These are phyloP conservation scores for Hawksworthiomyces lignivorus DNA, from an alignment of 2,329 filamentous ascomycete species.

Conservation along the genomic window DNA sequence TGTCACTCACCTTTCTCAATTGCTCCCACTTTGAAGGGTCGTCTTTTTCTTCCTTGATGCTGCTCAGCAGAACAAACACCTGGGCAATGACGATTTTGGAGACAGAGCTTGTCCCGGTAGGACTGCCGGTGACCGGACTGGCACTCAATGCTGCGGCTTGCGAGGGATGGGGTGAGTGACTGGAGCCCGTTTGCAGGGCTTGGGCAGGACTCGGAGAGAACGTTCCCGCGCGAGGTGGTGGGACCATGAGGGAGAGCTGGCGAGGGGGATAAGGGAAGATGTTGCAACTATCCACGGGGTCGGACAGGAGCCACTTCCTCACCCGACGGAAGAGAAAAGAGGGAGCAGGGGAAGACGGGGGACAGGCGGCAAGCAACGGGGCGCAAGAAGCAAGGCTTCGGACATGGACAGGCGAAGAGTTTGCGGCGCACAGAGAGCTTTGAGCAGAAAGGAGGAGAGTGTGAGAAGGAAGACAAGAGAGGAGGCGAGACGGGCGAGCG, in stretches of 20 bases:
- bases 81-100: slow-evolving; percentile 94
- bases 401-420: not conserved
- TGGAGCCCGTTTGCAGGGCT: slow-evolving; percentile 47
- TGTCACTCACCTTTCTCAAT: slow-evolving; percentile 68
- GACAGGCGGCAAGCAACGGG: not conserved
- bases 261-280: slow-evolving; percentile 11
- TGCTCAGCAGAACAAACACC: slow-evolving; percentile 87
- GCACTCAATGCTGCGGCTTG: slow-evolving; percentile 50
- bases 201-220: slow-evolving; percentile 56
- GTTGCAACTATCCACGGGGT: slow-evolving; percentile 16
- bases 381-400: not conserved
- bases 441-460: not conserved
- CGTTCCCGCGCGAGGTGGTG: slow-evolving; percentile 55
- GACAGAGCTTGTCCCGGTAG: slow-evolving; percentile 58
- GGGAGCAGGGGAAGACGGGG: not conserved
- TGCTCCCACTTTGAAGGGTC: slow-evolving; percentile 85
- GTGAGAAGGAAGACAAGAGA: not conserved
- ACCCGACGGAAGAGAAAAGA: slow-evolving; percentile 13
- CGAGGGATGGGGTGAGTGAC: slow-evolving; percentile 50
- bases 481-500: not conserved
- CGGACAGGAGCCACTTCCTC: slow-evolving; percentile 19
- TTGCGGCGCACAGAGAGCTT: not conserved
- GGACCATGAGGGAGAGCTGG: slow-evolving; percentile 40
- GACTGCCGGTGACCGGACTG: slow-evolving; percentile 55
- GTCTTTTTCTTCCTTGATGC: slow-evolving; percentile 90